These are phyloP conservation scores for Globisporangium cederbergense DNA, from an alignment of 352 stramenopile species.

Conservation along the genomic window DNA sequence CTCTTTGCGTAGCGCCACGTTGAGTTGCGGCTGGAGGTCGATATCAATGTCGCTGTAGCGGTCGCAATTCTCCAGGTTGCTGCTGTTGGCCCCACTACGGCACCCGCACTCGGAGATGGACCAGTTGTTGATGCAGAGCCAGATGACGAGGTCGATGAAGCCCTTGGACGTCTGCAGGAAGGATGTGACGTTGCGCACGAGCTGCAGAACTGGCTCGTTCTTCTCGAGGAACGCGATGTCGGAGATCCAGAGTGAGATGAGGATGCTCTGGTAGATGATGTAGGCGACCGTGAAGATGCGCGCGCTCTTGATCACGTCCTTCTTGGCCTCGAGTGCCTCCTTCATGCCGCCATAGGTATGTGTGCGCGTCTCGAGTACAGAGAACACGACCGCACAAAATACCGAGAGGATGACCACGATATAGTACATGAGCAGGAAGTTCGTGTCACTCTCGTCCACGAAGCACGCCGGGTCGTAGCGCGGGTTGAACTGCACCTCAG, in stretches of 20 bases:
- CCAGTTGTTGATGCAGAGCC: slow-evolving; percentile 71
- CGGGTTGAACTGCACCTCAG: slow-evolving; percentile 44
- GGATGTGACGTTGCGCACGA: slow-evolving; percentile 54
- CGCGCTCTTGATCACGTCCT: slow-evolving; percentile 76
- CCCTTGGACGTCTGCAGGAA: slow-evolving; percentile 75
- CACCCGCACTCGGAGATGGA: slow-evolving; percentile 26
- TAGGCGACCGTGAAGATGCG: slow-evolving; percentile 80
- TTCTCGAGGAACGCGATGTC: slow-evolving; percentile 51
- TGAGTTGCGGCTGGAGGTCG: slow-evolving; percentile 81
- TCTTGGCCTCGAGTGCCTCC: slow-evolving; percentile 71
- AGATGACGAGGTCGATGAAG: slow-evolving; percentile 83
- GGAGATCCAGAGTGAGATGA: slow-evolving; percentile 76
- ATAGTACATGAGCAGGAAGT: slow-evolving; percentile 74
- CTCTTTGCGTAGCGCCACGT: slow-evolving; percentile 82
- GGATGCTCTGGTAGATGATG: slow-evolving; percentile 78
- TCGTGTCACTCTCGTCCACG: slow-evolving; percentile 66
- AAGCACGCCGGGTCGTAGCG: slow-evolving; percentile 52
- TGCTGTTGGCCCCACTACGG: background rate
- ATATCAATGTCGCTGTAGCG: slow-evolving; percentile 75
- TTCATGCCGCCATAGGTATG: slow-evolving; percentile 75
- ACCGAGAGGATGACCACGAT: slow-evolving; percentile 72
- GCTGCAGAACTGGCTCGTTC: slow-evolving; percentile 25
- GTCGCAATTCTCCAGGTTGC: slow-evolving; percentile 31
- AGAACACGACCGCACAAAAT: slow-evolving; percentile 52
- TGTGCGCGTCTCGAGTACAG: slow-evolving; percentile 66